Base-by-base conservation (phyloP, 768 basidiomycete genomes). In the Tricholomella constricta region DNA sequence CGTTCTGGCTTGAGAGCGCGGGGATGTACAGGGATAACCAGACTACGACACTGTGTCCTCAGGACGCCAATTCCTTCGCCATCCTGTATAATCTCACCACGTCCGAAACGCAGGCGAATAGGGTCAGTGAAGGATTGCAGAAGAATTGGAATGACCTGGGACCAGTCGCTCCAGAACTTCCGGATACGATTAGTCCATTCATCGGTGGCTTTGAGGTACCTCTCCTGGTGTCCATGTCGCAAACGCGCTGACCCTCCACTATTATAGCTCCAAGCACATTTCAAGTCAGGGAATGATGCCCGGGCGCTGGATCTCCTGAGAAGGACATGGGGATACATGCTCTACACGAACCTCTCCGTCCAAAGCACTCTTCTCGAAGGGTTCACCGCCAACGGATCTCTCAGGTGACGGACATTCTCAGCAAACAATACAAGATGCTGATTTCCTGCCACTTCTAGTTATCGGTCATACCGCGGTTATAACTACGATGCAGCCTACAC, bases 241-340 rank as follows among this genome's bases (percentile, higher is more conserved):
- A n/a, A n/a, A n/a, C n/a, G n/a, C n/a, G n/a, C 20, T 35, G 32
- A 37, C 31, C 12, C 14, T 36, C 17, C 4, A 14, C 5, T 10
- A 8, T 17, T 31, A 8, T 46, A 84, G 82, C 67, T 83, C 0
- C 81, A 82, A 71, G 82, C 81, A 2, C 82, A 84, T 53, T 85
- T 84, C 51, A 74, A 70, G 11, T 71, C 79, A 2, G 81, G 78
- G 1, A 77, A 84, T 51, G 78, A 80, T 32, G 72, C 62, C 0
- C 69, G 75, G 2, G 82, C 82, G 0, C 70, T 85, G 62, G 80
- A 83, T 49, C 70, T 85, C 2, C 67, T 84, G 11, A 69, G 72
- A 10, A 65, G 80, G 14, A 79, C 79, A 29, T 85, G 82, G 83
- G 83, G 82, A 2, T 85, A 81, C 65, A 83, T 84, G 67, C 67